Base-by-base conservation (phyloP, 306 rosid species). In the Phaseolus lunatus region DNA sequence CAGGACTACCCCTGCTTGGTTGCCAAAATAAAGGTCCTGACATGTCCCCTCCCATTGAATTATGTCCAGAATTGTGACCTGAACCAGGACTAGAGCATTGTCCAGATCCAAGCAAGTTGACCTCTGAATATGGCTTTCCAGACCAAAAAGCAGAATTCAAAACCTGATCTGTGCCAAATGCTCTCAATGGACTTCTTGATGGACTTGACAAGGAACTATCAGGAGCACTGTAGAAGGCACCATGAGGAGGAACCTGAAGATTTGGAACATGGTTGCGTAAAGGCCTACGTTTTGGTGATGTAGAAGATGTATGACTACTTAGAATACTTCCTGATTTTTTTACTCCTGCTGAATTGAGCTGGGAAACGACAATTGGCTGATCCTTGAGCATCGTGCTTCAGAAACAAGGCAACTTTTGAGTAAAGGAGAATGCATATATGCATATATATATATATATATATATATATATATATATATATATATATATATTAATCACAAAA, bases 1-100 rank as follows among this genome's bases (percentile, higher is more conserved):
- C 86, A 69, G 86, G 86, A 78, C 86, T 83, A 67, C 86, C 81
- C 81, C 86, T 74, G 70, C 86, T 83, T 74, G 86, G 86, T 74
- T 79, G 86, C 86, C 80, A 79, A 79, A 83, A 75, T 79, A 83
- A 79, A 67, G 87, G 97, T 52, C 94, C 98, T 33, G 92, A 82
- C 88, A 89, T 84, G 86, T 95, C 99, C 83, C 97, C 99, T 77
- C 97, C 99, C 96, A 91, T 96, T 75, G 99, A 96, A 85, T 92
- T 96, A 73, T 96, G 98, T 52, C 99, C 98, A 53, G 99, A 96
- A 77, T 96, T 96, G 64, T 92, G 99, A 81, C 99, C 99, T 0
- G 99, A 96, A 73, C 97, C 97, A 26, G 98, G 99, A 83, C 99
- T 96, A 24, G 99, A 96, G 86, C 99, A 88, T 67, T 91, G 97